Percentiles rank a stretch among this genome's conserved stretches.
Conservation (phyloP, 2,329 filamentous ascomycete species). For the Xylaria arbuscula region DNA sequence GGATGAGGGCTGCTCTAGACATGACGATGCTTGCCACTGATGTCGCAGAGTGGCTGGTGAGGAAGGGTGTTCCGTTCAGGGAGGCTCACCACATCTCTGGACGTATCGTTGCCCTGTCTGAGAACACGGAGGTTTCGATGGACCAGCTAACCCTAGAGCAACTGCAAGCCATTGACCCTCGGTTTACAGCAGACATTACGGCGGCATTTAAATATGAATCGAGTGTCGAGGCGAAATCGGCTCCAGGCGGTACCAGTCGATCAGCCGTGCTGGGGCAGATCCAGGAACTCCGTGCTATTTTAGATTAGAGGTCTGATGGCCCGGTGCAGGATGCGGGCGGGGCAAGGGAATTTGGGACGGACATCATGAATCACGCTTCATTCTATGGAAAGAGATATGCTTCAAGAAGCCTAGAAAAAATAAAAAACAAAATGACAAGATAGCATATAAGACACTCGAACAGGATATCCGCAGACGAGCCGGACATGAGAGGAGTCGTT, state of each 20-base stretch:
- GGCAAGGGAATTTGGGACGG: constrained; percentile 45
- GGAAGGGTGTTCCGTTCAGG: constrained; percentile 80
- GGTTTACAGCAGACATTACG: no score
- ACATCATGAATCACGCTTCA: constrained; percentile 45
- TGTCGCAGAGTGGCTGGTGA: constrained; percentile 73
- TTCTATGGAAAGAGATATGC: constrained; percentile 42
- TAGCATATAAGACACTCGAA: constrained; percentile 24
- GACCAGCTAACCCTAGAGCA: no score
- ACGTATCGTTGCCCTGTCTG: constrained; percentile 76
- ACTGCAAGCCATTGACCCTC: no score
- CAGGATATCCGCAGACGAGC: constrained; percentile 23
- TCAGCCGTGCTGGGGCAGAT: constrained; percentile 72
- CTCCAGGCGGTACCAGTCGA: constrained; percentile 78
- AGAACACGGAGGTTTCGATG: constrained; percentile 63
- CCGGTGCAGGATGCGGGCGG: constrained; percentile 35
- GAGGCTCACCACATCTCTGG: constrained; percentile 87
- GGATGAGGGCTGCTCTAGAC: constrained; percentile 82
- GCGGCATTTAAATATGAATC: no score
- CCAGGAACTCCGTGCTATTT: constrained; percentile 21
- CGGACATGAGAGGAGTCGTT: constrained; percentile 26
- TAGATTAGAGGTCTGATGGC: constrained; percentile 30
- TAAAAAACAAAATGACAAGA: constrained; percentile 25
- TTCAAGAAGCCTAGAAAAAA: constrained; percentile 36
- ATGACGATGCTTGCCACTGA: constrained; percentile 85
- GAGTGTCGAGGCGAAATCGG: no score